phyloP scores from a whole-genome alignment of 129 eudicot genomes.

The Flaveria bidentis region DNA sequence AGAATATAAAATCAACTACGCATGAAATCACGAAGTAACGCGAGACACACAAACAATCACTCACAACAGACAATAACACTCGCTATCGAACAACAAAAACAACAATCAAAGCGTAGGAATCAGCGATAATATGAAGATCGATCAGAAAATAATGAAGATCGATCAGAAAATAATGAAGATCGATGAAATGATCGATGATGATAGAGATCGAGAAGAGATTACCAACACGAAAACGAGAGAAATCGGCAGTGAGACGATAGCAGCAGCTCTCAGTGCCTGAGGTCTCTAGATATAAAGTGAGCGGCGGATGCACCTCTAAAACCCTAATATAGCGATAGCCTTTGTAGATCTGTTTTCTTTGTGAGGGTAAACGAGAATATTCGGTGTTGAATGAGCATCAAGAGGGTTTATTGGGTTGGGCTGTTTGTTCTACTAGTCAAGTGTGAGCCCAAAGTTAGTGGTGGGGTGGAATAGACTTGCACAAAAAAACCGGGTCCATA shows the following conservation, averaged over 20 bases:
- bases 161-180: slow-evolving; percentile 7
- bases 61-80: background rate
- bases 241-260: slow-evolving; percentile 5
- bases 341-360: background rate
- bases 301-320: slow-evolving; percentile 34
- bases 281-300: slow-evolving; percentile 30
- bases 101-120: background rate
- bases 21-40: background rate
- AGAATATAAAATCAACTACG: background rate
- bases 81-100: background rate
- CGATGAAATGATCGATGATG: background rate
- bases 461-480: no score
- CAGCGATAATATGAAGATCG: slow-evolving; percentile 17
- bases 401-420: no score
- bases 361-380: no score
- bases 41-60: slow-evolving; percentile 9
- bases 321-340: slow-evolving; percentile 37
- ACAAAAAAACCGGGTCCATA: no score
- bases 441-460: no score
- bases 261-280: slow-evolving; percentile 24
- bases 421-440: no score
- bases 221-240: slow-evolving; percentile 23
- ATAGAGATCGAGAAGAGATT: background rate
- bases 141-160: slow-evolving; percentile 26
- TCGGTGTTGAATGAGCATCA: no score